Base-by-base conservation (phyloP, 495 filamentous ascomycete genomes). In the Immersiella caudata region DNA sequence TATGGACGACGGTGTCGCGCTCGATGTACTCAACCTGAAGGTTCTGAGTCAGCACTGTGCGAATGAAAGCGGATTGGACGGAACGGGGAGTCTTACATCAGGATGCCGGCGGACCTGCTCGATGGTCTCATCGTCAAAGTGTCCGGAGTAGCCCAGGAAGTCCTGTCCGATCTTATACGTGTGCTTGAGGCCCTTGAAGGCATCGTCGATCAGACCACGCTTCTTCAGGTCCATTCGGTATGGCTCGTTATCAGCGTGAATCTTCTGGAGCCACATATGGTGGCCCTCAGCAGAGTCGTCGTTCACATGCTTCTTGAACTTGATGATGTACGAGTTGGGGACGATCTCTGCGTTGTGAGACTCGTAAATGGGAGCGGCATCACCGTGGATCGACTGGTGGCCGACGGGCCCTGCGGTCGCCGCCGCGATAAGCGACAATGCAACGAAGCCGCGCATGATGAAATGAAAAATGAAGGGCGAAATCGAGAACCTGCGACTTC, bases 21-120 rank as follows among this genome's bases (percentile, higher is more conserved):
- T 99, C 96, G 70, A 99, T 91, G 79, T 93, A 97, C 62, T 94
- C 94, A 75, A 99, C 93, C 96, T 99, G 70, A 14, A 56, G n/a
- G 25, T 25, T 7, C 1, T 18, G 25, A 2, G 59, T 76, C 56
- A 75, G 74, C 27, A n/a, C 55, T 20, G 27, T 14, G 26, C 26
- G n/a, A 11, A 52, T 16, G 51, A 20, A 59, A 46, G 22, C 52
- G 59, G 40, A 51, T 5, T n/a, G 26, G 25, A 33, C 36, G 51
- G 16, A 54, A n/a, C 0, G 59, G 1, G 27, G 26, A 35, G 33
- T 90, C 93, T 95, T 81, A 99, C 96, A 88, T 98, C 96, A 67
- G 96, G 94, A 77, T 98, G 94, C 73, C 88, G 90, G 74, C 96
- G 92, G 79, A 99, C 91, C 84, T 93, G 86, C 83, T 97, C 94